Evolutionary conservation across 495 filamentous ascomycete genomes (phyloP).

Genomic region (Xylaria scruposa): DNA sequence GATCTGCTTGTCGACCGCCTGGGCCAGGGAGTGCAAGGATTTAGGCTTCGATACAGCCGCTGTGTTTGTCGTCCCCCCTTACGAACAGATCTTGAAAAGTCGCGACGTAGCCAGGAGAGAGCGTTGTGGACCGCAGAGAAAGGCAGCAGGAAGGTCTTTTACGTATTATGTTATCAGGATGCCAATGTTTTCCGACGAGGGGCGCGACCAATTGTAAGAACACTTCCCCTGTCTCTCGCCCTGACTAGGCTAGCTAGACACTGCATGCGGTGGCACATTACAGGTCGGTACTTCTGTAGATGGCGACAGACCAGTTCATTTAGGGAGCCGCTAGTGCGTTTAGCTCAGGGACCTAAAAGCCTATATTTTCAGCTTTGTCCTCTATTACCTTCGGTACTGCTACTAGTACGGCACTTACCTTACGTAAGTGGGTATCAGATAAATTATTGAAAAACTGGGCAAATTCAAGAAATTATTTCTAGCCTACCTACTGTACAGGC

Average conservation of each 20-base stretch:
- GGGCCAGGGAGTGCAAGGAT: not conserved
- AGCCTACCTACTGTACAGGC: not conserved
- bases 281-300: constrained; percentile 1
- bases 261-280: not conserved
- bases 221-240: constrained; percentile 1
- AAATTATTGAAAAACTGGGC: not conserved
- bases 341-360: constrained; percentile 1
- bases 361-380: constrained; percentile 7
- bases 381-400: not conserved
- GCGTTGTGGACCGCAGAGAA: constrained; percentile 3
- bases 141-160: not conserved
- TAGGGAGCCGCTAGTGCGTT: not conserved
- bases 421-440: not conserved
- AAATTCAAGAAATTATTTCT: not conserved
- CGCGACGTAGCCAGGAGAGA: not conserved
- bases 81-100: not conserved
- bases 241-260: not conserved
- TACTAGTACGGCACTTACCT: not conserved
- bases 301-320: not conserved
- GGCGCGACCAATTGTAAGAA: constrained; percentile 4
- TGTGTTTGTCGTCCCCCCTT: not conserved
- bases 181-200: constrained; percentile 16
- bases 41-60: not conserved
- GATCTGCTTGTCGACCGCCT: not conserved
- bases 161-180: not conserved